These are phyloP conservation scores for Lantana camara DNA, from an alignment of 257 asterid species.

Conservation along the genomic window DNA sequence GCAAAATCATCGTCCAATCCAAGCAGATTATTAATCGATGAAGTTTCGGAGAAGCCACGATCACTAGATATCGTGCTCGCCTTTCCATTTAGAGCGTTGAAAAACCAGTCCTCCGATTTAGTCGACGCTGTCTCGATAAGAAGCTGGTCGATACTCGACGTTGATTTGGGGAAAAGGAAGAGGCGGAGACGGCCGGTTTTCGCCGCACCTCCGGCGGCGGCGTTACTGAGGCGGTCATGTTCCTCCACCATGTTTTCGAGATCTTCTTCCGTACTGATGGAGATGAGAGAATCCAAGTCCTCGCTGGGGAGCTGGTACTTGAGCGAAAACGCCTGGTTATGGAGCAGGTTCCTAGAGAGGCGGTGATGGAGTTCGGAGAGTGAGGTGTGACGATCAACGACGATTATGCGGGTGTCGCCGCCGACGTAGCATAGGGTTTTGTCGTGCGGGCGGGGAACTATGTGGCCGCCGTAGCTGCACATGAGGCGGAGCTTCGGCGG, in stretches of 20 bases:
- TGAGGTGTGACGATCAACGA: slow-evolving; percentile 57
- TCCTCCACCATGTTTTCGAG: slow-evolving; percentile 90
- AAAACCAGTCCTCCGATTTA: slow-evolving; percentile 84
- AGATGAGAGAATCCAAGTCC: slow-evolving; percentile 83
- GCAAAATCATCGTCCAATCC: slow-evolving; percentile 70
- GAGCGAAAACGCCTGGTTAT: slow-evolving; percentile 46
- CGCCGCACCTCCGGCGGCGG: slow-evolving; percentile 15
- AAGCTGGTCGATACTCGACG: slow-evolving; percentile 41
- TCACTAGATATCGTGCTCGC: slow-evolving; percentile 38
- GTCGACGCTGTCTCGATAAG: slow-evolving; percentile 43
- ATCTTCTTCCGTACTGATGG: slow-evolving; percentile 79
- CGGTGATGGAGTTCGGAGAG: slow-evolving; percentile 59
- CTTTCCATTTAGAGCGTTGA: slow-evolving; percentile 70
- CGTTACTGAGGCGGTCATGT: slow-evolving; percentile 62
- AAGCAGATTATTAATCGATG: slow-evolving; percentile 75
- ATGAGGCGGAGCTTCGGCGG: slow-evolving; percentile 73
- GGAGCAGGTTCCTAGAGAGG: slow-evolving; percentile 60
- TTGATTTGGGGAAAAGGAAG: slow-evolving; percentile 42
- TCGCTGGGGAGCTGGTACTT: slow-evolving; percentile 86
- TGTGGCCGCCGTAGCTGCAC: slow-evolving; percentile 96
- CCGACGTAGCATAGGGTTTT: slow-evolving; percentile 81
- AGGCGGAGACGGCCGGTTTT: slow-evolving; percentile 61
- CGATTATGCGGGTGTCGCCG: slow-evolving; percentile 85
- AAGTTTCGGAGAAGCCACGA: slow-evolving; percentile 63
- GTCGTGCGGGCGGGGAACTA: slow-evolving; percentile 92